phyloP scores from a whole-genome alignment of 2,329 filamentous ascomycete genomes.

The Mariannaea elegans region DNA sequence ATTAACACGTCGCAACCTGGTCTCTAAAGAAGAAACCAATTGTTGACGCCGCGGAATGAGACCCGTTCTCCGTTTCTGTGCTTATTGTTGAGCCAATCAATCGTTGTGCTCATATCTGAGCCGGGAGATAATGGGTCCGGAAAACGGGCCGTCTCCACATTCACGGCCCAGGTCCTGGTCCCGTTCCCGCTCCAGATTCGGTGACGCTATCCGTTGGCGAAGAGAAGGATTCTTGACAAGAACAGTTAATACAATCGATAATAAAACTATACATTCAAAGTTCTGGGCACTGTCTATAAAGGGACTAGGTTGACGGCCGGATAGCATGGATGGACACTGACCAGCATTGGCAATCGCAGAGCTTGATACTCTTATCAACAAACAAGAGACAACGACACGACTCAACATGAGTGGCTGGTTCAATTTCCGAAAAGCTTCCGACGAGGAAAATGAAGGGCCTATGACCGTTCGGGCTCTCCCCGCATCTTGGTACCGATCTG shows the following conservation, averaged over 20 bases:
- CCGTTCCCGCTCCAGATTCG: neutral
- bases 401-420: constrained; percentile 22
- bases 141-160: constrained; percentile 8
- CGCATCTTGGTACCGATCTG: constrained; percentile 57
- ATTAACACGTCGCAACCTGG: neutral
- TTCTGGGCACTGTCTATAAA: constrained; percentile 11
- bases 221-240: neutral
- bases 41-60: neutral
- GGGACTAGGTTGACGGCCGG: neutral
- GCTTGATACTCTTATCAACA: neutral
- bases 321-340: neutral
- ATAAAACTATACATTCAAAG: neutral
- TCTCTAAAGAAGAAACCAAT: neutral
- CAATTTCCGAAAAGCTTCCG: constrained; percentile 1
- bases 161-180: neutral
- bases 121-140: constrained; percentile 3
- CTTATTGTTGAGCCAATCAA: neutral
- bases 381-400: neutral
- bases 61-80: neutral
- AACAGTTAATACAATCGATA: no score
- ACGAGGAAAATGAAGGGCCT: constrained; percentile 3
- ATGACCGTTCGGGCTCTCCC: constrained; percentile 22
- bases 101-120: neutral
- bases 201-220: neutral
- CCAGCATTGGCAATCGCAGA: neutral